phyloP scores from a whole-genome alignment of 768 basidiomycete genomes.

The Trametes elegans region DNA sequence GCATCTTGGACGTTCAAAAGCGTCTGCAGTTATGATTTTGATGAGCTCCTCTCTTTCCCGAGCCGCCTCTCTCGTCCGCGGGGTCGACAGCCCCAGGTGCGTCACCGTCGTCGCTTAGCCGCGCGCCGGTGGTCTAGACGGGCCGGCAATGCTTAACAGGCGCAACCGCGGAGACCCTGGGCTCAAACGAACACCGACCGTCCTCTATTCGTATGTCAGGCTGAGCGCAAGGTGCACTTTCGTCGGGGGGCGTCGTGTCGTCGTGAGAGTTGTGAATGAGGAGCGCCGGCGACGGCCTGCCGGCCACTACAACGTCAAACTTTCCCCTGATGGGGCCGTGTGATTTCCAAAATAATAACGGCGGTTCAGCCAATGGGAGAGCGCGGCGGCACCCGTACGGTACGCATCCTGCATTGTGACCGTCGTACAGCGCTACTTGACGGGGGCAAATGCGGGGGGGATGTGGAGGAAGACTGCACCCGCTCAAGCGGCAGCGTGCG shows the following conservation, averaged over 20 bases:
- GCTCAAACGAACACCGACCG: background rate
- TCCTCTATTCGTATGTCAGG: background rate
- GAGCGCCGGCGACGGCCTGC: conserved; percentile 6
- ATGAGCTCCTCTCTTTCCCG: background rate
- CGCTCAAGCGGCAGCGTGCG: too few species aligned
- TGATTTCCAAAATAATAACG: conserved; percentile 9
- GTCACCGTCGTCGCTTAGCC: conserved; percentile 12
- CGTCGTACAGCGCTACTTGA: too few species aligned
- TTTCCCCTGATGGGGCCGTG: conserved; percentile 15
- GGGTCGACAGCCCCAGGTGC: background rate
- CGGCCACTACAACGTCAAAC: conserved; percentile 15
- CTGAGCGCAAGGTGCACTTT: background rate
- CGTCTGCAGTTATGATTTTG: conserved; percentile 5
- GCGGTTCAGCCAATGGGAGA: too few species aligned
- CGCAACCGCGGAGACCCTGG: background rate
- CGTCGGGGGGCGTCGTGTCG: conserved; percentile 12
- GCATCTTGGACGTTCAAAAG: conserved; percentile 14
- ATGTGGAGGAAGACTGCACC: too few species aligned
- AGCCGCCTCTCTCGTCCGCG: background rate
- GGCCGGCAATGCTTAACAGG: background rate
- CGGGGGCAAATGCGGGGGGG: too few species aligned
- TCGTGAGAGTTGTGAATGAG: conserved; percentile 17
- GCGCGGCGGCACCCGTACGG: too few species aligned
- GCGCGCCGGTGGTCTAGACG: conserved; percentile 8
- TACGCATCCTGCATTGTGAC: too few species aligned